Evolutionary conservation across 305 asterid genomes (phyloP).

Genomic region (Stenogyne calaminthoides): DNA sequence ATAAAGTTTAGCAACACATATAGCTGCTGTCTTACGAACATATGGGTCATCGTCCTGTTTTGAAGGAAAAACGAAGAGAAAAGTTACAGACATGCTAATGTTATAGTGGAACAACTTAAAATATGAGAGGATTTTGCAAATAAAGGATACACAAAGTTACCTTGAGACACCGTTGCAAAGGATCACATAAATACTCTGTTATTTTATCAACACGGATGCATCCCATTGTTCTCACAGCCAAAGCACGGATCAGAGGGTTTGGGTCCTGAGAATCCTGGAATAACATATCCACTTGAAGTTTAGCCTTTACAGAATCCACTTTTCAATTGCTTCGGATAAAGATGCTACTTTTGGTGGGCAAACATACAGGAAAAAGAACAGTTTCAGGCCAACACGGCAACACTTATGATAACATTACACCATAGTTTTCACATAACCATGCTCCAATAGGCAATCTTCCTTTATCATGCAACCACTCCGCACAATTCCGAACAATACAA

Average conservation of each 20-base stretch:
- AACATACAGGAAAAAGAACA: background rate
- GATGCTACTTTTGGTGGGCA: slow-evolving; percentile 7
- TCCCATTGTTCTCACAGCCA: slow-evolving; percentile 99
- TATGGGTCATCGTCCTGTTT: slow-evolving; percentile 96
- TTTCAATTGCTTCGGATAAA: slow-evolving; percentile 21
- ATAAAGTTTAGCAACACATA: slow-evolving; percentile 97
- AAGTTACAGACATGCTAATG: slow-evolving; percentile 15
- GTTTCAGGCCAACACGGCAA: background rate
- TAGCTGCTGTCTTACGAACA: slow-evolving; percentile 99
- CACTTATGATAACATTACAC: slow-evolving; percentile 4
- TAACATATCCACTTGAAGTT: slow-evolving; percentile 26
- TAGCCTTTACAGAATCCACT: slow-evolving; percentile 16
- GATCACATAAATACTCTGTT: slow-evolving; percentile 95
- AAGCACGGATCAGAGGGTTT: slow-evolving; percentile 94
- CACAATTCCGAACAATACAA: background rate
- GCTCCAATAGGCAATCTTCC: background rate
- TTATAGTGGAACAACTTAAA: slow-evolving; percentile 16
- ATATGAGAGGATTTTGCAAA: slow-evolving; percentile 14
- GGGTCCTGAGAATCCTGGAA: slow-evolving; percentile 96
- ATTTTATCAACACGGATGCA: slow-evolving; percentile 99
- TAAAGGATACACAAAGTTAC: slow-evolving; percentile 38
- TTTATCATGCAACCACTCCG: slow-evolving; percentile 7
- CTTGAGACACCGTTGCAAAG: slow-evolving; percentile 96
- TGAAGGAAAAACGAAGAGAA: slow-evolving; percentile 28
- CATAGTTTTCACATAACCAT: background rate